Evolutionary conservation across 306 rosid genomes (phyloP).

Genomic region (Cyamopsis tetragonoloba): DNA sequence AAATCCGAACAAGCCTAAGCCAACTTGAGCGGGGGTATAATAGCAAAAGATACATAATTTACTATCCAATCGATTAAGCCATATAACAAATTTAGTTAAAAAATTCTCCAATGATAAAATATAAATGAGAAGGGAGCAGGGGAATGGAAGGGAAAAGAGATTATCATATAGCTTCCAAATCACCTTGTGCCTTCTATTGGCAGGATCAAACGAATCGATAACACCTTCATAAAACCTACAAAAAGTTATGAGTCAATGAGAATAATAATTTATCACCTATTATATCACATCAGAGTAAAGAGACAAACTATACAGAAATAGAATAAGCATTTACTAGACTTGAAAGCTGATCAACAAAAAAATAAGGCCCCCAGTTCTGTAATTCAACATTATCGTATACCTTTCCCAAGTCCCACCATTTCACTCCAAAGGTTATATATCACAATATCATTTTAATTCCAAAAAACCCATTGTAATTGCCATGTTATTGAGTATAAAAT

Average conservation of each 20-base stretch:
- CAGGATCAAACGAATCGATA: constrained; percentile 47
- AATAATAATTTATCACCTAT: background rate
- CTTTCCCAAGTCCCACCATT: background rate
- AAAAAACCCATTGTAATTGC: too few species aligned
- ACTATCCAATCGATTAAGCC: background rate
- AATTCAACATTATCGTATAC: background rate
- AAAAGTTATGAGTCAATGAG: constrained; percentile 3
- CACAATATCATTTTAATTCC: too few species aligned
- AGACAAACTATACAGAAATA: background rate
- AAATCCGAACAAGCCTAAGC: background rate
- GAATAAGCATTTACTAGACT: background rate
- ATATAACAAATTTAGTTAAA: background rate
- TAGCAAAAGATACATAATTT: background rate
- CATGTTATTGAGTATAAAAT: too few species aligned
- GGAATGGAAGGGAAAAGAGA: background rate
- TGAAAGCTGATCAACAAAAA: background rate
- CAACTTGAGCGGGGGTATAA: background rate
- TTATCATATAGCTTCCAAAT: constrained; percentile 21
- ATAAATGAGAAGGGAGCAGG: background rate
- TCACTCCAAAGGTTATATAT: constrained; percentile 4
- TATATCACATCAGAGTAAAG: background rate
- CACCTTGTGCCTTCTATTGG: constrained; percentile 63
- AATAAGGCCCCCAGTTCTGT: background rate
- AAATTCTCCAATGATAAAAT: background rate
- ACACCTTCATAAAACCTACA: constrained; percentile 74